phyloP scores from a whole-genome alignment of 2,329 filamentous ascomycete genomes.

The Purpureocillium takamizusanense region DNA sequence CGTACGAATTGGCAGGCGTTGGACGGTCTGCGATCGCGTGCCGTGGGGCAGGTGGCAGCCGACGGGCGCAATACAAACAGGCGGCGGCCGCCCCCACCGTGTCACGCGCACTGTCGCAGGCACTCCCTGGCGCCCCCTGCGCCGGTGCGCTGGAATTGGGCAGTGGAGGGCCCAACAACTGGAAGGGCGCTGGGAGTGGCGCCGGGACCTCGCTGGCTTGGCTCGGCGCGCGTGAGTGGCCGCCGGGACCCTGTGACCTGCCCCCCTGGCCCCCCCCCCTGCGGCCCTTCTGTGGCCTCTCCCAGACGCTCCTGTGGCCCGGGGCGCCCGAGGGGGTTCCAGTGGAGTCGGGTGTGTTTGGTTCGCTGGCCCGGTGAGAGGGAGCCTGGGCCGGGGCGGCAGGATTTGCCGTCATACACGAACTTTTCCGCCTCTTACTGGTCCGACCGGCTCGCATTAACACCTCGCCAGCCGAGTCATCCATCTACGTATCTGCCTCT shows the following conservation, averaged over 20 bases:
- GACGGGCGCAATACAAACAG: no score
- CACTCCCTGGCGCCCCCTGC: background rate
- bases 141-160: background rate
- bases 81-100: background rate
- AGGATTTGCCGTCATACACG: slow-evolving; percentile 1
- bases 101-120: slow-evolving; percentile 1
- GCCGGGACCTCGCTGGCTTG: background rate
- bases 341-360: no score
- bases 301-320: background rate
- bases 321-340: background rate
- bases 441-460: slow-evolving; percentile 1
- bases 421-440: slow-evolving; percentile 7
- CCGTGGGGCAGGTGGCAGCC: background rate
- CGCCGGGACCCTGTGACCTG: slow-evolving; percentile 7
- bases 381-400: background rate
- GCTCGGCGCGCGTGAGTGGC: slow-evolving; percentile 9
- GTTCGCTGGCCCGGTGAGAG: no score
- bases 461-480: background rate
- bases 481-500: slow-evolving; percentile 1
- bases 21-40: background rate
- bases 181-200: slow-evolving; percentile 1
- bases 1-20: background rate
- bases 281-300: background rate
- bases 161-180: background rate
- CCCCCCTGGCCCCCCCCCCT: background rate